These are phyloP conservation scores for Lentinus polychrous DNA, from an alignment of 1,284 basidiomycete species.

Conservation along the genomic window DNA sequence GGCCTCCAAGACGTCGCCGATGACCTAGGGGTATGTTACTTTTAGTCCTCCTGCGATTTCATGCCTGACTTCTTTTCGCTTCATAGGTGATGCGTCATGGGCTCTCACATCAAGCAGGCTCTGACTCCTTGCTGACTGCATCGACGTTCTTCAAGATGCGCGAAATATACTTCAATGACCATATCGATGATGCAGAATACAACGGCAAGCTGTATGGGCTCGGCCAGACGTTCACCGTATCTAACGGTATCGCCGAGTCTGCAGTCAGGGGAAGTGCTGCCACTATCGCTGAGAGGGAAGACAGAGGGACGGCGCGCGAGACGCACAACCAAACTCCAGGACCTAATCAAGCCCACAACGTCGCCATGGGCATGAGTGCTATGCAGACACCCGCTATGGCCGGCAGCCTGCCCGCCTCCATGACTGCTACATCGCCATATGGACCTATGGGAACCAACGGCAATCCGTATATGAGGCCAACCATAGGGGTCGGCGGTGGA, in stretches of 20 bases:
- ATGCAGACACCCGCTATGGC: conserved; percentile 35
- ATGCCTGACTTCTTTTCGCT: background rate
- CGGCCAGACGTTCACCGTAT: conserved; percentile 63
- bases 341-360: conserved; percentile 26
- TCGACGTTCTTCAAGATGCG: conserved; percentile 96
- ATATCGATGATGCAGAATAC: conserved; percentile 74
- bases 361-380: conserved; percentile 39
- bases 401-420: conserved; percentile 29
- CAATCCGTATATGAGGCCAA: conserved; percentile 55
- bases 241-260: conserved; percentile 55
- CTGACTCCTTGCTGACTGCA: conserved; percentile 90
- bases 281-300: conserved; percentile 73
- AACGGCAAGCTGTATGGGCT: conserved; percentile 74
- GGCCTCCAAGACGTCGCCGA: conserved; percentile 96
- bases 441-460: conserved; percentile 53
- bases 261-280: conserved; percentile 55
- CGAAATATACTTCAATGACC: conserved; percentile 83
- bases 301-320: conserved; percentile 50
- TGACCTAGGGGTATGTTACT: conserved; percentile 66
- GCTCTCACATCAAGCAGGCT: conserved; percentile 92
- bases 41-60: background rate
- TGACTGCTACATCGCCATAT: conserved; percentile 46
- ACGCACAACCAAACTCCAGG: conserved; percentile 51
- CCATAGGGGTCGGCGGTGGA: conserved; percentile 53
- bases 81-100: conserved; percentile 82